These are phyloP conservation scores for Vitis hybrid DNA, from an alignment of 177 flowering plant genomes.

Conservation along the genomic window DNA sequence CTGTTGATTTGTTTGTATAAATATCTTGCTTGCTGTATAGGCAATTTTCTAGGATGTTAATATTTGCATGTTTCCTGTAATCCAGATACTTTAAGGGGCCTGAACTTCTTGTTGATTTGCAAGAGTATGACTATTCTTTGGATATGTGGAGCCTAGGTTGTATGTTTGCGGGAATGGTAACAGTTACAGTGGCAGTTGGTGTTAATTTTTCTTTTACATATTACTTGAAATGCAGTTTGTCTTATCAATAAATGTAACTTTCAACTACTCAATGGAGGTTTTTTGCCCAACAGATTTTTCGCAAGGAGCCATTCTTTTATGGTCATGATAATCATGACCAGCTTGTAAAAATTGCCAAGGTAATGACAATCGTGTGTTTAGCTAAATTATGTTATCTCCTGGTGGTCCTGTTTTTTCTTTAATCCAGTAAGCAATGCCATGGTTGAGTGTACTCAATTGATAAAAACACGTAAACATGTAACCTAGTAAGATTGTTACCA, in stretches of 20 bases:
- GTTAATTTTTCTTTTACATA: background rate
- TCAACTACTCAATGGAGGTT: background rate
- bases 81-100: conserved; percentile 63
- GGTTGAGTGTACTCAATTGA: background rate
- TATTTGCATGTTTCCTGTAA: background rate
- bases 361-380: conserved; percentile 16
- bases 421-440: background rate
- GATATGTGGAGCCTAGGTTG: conserved; percentile 71
- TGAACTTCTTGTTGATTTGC: conserved; percentile 61
- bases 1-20: background rate
- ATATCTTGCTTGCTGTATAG: background rate
- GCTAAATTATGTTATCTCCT: background rate
- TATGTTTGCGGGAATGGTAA: conserved; percentile 72
- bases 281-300: conserved; percentile 54
- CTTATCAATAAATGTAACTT: conserved; percentile 26
- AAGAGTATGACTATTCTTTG: conserved; percentile 61
- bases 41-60: background rate
- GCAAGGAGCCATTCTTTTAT: conserved; percentile 82
- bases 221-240: conserved; percentile 32
- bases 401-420: background rate
- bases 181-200: conserved; percentile 1
- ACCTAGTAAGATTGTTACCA: too few relatives aligned
- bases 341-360: conserved; percentile 83
- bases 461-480: too few relatives aligned
- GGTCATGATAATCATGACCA: conserved; percentile 85